These are phyloP conservation scores for Ceratocystis papillata DNA, from an alignment of 2,329 filamentous ascomycete genomes.

Conservation along the genomic window DNA sequence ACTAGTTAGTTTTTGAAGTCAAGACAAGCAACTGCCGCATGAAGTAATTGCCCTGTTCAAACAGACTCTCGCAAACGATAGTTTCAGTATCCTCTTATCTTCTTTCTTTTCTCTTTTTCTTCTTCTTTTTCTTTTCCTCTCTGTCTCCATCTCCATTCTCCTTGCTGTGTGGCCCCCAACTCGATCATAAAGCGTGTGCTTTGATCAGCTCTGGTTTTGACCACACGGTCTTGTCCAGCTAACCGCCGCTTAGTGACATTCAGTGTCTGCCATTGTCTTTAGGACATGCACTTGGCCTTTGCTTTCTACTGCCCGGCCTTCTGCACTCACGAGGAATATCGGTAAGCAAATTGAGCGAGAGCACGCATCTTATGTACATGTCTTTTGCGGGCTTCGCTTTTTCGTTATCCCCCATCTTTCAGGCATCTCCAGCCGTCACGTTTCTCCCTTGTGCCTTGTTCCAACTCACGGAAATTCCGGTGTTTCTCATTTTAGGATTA, in stretches of 20 bases:
- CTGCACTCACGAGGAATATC: not conserved
- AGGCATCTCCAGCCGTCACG: not conserved
- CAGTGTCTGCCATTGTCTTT: not conserved
- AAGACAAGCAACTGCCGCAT: constrained; percentile 3
- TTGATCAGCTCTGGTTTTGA: not conserved
- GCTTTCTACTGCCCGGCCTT: not conserved
- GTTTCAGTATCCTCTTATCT: not conserved
- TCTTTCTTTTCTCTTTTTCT: not conserved
- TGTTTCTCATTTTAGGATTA: constrained; percentile 16
- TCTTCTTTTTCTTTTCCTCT: not conserved
- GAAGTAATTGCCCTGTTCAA: not conserved
- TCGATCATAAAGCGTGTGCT: not conserved
- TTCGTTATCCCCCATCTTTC: not conserved
- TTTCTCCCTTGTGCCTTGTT: not conserved
- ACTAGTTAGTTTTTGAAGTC: not conserved
- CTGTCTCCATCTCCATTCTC: not conserved
- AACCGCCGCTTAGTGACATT: not conserved
- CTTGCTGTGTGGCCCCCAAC: not conserved
- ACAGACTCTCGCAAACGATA: constrained; percentile 6
- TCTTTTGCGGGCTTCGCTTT: not conserved
- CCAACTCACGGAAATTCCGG: not conserved
- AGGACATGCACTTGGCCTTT: not conserved
- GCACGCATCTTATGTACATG: not conserved
- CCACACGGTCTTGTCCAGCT: not conserved
- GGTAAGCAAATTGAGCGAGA: not conserved